Conservation (phyloP, 2,329 filamentous ascomycete species). For the Aspergillus pseudonomiae region DNA sequence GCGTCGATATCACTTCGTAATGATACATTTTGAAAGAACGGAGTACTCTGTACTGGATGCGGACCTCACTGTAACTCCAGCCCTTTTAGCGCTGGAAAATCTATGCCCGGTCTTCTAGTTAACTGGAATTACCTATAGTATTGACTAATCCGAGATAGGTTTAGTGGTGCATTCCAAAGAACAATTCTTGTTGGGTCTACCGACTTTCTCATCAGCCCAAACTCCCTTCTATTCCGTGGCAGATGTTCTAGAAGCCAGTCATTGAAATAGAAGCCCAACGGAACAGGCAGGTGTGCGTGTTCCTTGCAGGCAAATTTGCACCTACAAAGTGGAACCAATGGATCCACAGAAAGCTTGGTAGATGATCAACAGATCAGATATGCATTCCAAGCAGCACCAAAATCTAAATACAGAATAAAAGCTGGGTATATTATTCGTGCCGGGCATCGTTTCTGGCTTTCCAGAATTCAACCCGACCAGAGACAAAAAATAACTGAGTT, state of each 20-base stretch:
- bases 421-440: conserved; percentile 2
- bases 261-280: neutral
- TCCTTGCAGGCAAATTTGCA: neutral
- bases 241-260: neutral
- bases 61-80: neutral
- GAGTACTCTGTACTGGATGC: neutral
- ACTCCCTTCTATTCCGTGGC: neutral
- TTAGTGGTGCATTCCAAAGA: neutral
- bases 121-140: neutral
- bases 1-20: neutral
- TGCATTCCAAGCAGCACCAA: neutral
- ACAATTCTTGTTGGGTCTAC: neutral
- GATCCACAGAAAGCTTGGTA: too few relatives aligned
- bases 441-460: neutral
- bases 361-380: neutral
- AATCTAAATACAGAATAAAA: neutral
- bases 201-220: neutral
- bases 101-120: neutral
- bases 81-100: neutral
- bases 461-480: neutral
- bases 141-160: neutral
- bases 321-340: neutral
- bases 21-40: neutral
- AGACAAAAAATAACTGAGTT: neutral
- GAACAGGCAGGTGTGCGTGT: neutral